Percentiles rank a stretch among this genome's conserved stretches.
Conservation (phyloP, 2,329 filamentous ascomycete species). For the Botrytis elliptica region DNA sequence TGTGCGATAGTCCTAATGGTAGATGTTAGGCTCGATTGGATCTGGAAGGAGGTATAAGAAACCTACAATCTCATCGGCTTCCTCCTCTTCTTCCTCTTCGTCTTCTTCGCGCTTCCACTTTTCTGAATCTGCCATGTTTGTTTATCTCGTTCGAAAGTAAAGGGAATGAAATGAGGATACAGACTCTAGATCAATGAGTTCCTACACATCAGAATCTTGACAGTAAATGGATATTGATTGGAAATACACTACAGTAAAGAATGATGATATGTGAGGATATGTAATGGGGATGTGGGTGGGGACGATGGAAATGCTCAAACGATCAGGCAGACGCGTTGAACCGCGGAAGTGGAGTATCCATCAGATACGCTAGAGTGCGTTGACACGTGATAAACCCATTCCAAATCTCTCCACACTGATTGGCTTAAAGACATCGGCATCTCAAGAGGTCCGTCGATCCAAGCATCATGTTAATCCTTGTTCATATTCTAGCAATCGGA, state of each 20-base stretch:
- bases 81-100: slow-evolving; percentile 68
- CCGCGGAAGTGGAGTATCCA: slow-evolving; percentile 8
- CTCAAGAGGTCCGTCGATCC: neutral
- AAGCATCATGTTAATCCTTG: slow-evolving; percentile 5
- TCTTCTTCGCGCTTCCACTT: slow-evolving; percentile 53
- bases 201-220: too few species aligned
- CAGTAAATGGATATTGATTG: neutral
- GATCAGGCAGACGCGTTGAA: slow-evolving; percentile 19
- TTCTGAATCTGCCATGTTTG: slow-evolving; percentile 30
- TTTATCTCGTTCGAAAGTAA: neutral
- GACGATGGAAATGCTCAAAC: neutral
- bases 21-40: neutral
- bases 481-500: slow-evolving; percentile 12
- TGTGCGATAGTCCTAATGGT: slow-evolving; percentile 73
- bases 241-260: too few species aligned
- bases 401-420: slow-evolving; percentile 6
- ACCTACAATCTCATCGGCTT: slow-evolving; percentile 61
- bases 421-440: slow-evolving; percentile 11
- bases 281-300: neutral
- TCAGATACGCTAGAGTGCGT: neutral
- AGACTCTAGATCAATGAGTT: neutral
- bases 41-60: slow-evolving; percentile 22
- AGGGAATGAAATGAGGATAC: neutral
- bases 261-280: neutral
- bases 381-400: neutral